These are phyloP conservation scores for Suillus luteus DNA, from an alignment of 768 basidiomycete genomes.

Conservation along the genomic window DNA sequence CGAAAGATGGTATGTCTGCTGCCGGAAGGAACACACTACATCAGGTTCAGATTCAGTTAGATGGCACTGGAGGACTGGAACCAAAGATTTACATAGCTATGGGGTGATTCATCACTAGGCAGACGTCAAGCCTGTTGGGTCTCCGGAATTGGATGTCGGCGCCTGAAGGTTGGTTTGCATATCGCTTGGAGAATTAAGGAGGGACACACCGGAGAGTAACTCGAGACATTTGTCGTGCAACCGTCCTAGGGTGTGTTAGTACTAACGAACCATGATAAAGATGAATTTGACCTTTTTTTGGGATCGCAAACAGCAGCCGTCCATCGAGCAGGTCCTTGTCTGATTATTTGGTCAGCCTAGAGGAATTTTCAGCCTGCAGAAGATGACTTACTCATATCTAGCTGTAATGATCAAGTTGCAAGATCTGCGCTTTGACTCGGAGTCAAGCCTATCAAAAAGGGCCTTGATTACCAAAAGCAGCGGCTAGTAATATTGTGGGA, in stretches of 20 bases:
- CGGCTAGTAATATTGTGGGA: constrained; percentile 9
- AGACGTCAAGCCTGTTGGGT: constrained; percentile 86
- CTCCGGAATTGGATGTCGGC: constrained; percentile 95
- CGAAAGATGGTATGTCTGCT: constrained; percentile 96
- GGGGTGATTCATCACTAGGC: constrained; percentile 89
- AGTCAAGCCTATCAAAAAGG: not conserved
- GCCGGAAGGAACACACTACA: constrained; percentile 94
- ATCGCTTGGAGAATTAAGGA: not conserved
- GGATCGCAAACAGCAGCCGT: constrained; percentile 90
- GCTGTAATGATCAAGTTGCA: not conserved
- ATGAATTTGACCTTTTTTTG: constrained; percentile 81
- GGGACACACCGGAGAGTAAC: constrained; percentile 71
- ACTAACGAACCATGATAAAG: constrained; percentile 12
- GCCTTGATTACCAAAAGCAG: constrained; percentile 9
- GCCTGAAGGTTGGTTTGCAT: constrained; percentile 44
- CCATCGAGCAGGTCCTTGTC: constrained; percentile 83
- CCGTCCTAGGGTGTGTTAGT: constrained; percentile 53
- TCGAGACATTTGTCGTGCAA: constrained; percentile 89
- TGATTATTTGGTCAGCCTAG: constrained; percentile 19
- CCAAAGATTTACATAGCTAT: constrained; percentile 80
- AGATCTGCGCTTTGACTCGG: not conserved
- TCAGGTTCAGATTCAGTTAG: not conserved
- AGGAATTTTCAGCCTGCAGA: not conserved
- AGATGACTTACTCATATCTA: constrained; percentile 27
- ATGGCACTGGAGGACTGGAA: not conserved